A percentile compares a stretch with the other conserved stretches of the same genome.
Evolutionary conservation across 768 basidiomycete species (phyloP).

Genomic region (Astraeus odoratus): DNA sequence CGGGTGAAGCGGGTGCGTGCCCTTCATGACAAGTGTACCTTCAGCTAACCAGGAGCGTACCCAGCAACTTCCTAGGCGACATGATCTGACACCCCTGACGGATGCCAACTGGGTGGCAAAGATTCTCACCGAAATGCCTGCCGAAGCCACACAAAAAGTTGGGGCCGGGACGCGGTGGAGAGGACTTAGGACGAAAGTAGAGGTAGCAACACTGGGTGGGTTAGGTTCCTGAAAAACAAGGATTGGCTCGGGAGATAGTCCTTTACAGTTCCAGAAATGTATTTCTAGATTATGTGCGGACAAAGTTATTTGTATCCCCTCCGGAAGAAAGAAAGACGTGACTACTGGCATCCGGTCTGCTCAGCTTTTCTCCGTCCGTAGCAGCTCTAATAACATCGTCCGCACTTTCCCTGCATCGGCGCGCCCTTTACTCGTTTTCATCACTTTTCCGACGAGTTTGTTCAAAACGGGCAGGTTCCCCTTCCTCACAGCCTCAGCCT

Average conservation of each 20-base stretch:
- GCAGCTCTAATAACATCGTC: slow-evolving; percentile 41
- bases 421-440: slow-evolving; percentile 70
- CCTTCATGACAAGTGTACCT: neutral
- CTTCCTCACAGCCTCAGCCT: slow-evolving; percentile 54
- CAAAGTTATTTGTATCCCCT: too few relatives aligned
- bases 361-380: slow-evolving; percentile 18
- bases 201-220: slow-evolving; percentile 39
- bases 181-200: slow-evolving; percentile 60
- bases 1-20: slow-evolving; percentile 63
- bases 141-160: slow-evolving; percentile 46
- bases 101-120: slow-evolving; percentile 80
- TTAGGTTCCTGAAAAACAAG: neutral
- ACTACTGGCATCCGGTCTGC: too few relatives aligned
- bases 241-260: too few relatives aligned
- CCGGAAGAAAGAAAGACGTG: too few relatives aligned
- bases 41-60: neutral
- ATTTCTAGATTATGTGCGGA: too few relatives aligned
- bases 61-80: slow-evolving; percentile 60
- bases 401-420: slow-evolving; percentile 64
- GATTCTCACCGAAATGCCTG: slow-evolving; percentile 55
- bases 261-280: too few relatives aligned
- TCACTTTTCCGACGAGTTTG: slow-evolving; percentile 78
- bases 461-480: slow-evolving; percentile 70
- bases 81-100: slow-evolving; percentile 85
- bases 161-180: slow-evolving; percentile 82